Evolutionary conservation across 2,329 filamentous ascomycete species (phyloP), one percentile per base, ranked within the genome.

Genomic region (Graphium sp.): DNA sequence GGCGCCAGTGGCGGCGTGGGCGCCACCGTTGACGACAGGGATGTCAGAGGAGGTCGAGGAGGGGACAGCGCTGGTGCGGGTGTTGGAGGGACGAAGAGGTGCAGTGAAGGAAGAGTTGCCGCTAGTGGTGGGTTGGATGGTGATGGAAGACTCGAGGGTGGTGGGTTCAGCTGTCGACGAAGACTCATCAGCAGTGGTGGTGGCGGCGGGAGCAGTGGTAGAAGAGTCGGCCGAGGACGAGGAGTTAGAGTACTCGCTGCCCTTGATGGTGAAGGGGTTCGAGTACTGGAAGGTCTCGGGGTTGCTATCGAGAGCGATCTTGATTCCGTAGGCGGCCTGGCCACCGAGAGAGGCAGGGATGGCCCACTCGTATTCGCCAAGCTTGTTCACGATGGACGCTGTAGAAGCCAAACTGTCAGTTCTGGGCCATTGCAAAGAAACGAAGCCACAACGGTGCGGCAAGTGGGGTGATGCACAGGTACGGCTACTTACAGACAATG

Each of bases 221-320:
- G 25, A 16, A 16, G 2, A 18, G 25, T 12, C 25, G 20, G 10
- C 25, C 25, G 18, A 18, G 24, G 11, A 11, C n/a, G n/a, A 14
- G 14, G 1, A 17, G 25, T 1, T 18, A 18, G 7, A n/a, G n/a
- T 49, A 39, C 16, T 35, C 41, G 25, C 35, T 43, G 26, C 44
- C 51, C 31, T 44, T 42, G 42, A 71, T 68, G 42, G 53, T 40
- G 57, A 76, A 76, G 40, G 66, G 66, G 54, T 61, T 62, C 32
- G 66, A 70, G 60, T 63, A 74, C 59, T 75, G 68, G 60, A 66
- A 69, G 43, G 59, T 49, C 8, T 28, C 36, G 14, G 52, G 30
- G 50, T 69, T 44, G 37, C 47, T 49, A 39, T 64, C 58, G 20
- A 60, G 54, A 36, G 47, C 46, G 49, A 76, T 53, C 50, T 58